phyloP scores from a whole-genome alignment of 2,329 filamentous ascomycete genomes.

The Fusarium sp. region DNA sequence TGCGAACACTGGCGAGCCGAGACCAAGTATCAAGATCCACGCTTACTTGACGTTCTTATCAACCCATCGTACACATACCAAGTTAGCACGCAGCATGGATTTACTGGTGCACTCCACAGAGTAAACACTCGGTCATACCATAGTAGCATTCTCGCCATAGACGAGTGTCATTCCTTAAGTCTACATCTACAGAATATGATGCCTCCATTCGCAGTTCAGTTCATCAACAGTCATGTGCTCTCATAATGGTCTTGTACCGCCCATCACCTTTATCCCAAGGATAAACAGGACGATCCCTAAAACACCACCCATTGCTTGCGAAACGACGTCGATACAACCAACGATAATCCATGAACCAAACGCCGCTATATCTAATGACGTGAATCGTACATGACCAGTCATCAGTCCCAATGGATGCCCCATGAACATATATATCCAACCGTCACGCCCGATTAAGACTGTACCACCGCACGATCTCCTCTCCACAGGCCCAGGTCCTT shows the following conservation, averaged over 20 bases:
- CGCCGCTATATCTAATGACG: conserved; percentile 46
- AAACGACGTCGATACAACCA: conserved; percentile 40
- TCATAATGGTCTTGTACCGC: conserved; percentile 20
- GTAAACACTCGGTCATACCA: conserved; percentile 24
- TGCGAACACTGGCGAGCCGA: neutral
- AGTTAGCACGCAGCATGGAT: neutral
- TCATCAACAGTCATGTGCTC: conserved; percentile 33
- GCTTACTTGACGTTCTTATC: no score
- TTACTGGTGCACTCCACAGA: neutral
- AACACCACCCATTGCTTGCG: conserved; percentile 35
- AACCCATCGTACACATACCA: neutral
- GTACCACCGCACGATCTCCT: conserved; percentile 12
- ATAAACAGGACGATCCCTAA: conserved; percentile 27
- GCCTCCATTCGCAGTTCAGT: conserved; percentile 27
- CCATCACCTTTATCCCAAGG: conserved; percentile 27
- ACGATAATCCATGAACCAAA: conserved; percentile 46
- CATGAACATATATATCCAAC: conserved; percentile 43
- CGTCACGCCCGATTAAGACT: conserved; percentile 35
- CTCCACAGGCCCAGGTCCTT: conserved; percentile 5
- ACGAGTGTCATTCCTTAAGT: conserved; percentile 25
- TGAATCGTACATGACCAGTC: conserved; percentile 46
- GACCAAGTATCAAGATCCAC: neutral
- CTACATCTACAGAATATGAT: conserved; percentile 29
- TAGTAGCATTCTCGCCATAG: conserved; percentile 21
- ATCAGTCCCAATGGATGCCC: conserved; percentile 39